Evolutionary conservation across 2,329 filamentous ascomycete genomes (phyloP), one percentile per base, ranked within the genome.

Genomic region (Cyanodermella asteris): DNA sequence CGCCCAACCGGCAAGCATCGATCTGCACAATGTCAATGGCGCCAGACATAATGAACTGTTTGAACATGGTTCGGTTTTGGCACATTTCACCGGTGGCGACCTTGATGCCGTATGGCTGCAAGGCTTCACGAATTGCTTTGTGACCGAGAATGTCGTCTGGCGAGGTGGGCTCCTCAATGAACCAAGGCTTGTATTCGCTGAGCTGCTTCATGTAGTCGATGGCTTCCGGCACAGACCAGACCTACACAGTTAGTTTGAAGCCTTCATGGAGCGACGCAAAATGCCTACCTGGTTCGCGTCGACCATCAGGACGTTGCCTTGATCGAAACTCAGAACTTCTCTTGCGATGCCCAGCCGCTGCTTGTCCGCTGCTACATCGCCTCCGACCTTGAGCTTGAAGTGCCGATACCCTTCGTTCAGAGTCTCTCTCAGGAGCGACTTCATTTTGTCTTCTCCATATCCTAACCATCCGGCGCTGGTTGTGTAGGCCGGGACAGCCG

Each of bases 11-110:
- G 56, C 80, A 91, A 3, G 81, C 81, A 40, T 91, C 81, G 38
- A 87, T 75, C 50, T 91, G 81, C 45, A 78, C 80, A 12, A 91
- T 68, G 41, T 87, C 80, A 38, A 91, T 77, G 31, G 80, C 77
- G 25, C 73, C 73, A 3, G 67, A 58, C 44, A 72, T 65, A 25
- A 91, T 63, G 31, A 91, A 64, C 51, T 91, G 81, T 61, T 91
- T 91, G 65, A 91, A 91, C 40, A 91, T 67, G 35, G 91, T 76
- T 19, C 81, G 70, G 57, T 91, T 91, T 56, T 91, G 81, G 55
- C 78, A 87, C 78, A 91, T 90, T 55, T 91, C 81, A 34, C 81
- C 81, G 0, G 81, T 91, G 6, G 81, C 81, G 5, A 91, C 81
- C 30, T 77, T 77, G 38, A 91, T 78, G 29, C 64, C 65, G 42